phyloP scores from a whole-genome alignment of 768 basidiomycete species.

The Melanogaster broomeanus region DNA sequence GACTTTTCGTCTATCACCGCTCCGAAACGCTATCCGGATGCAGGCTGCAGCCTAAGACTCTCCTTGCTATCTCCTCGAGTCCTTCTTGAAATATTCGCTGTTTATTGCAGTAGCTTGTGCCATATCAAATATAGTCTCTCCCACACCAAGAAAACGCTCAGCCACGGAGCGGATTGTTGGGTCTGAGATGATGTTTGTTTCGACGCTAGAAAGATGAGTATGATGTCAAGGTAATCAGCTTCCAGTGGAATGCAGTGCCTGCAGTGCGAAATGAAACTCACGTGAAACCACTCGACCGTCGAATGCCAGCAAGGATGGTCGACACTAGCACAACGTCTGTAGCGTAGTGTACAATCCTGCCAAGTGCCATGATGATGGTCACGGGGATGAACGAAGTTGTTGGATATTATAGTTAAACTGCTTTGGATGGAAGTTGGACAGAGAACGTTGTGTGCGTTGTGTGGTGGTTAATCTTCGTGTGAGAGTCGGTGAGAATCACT shows the following conservation, averaged over 20 bases:
- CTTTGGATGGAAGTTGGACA: background rate
- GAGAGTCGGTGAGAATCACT: no score
- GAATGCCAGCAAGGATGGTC: slow-evolving; percentile 88
- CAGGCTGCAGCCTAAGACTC: background rate
- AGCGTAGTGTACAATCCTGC: slow-evolving; percentile 79
- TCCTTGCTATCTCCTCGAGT: slow-evolving; percentile 36
- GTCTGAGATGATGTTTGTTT: slow-evolving; percentile 72
- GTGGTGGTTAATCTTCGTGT: no score
- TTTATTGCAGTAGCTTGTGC: slow-evolving; percentile 84
- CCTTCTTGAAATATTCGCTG: slow-evolving; percentile 77
- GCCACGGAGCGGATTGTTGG: slow-evolving; percentile 73
- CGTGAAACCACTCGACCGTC: slow-evolving; percentile 88
- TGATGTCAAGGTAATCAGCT: slow-evolving; percentile 1
- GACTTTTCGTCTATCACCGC: background rate
- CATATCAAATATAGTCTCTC: slow-evolving; percentile 89
- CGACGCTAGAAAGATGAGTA: slow-evolving; percentile 45
- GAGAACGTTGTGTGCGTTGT: no score
- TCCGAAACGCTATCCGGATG: slow-evolving; percentile 2
- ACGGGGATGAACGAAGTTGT: background rate
- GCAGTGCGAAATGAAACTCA: slow-evolving; percentile 46
- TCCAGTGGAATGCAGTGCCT: background rate
- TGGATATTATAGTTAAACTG: slow-evolving; percentile 3
- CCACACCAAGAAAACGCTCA: slow-evolving; percentile 81
- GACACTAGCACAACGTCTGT: slow-evolving; percentile 85
- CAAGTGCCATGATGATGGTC: slow-evolving; percentile 50